Evolutionary conservation across 805 yeast genomes (phyloP).

Genomic region (Yarrowia keelungensis): DNA sequence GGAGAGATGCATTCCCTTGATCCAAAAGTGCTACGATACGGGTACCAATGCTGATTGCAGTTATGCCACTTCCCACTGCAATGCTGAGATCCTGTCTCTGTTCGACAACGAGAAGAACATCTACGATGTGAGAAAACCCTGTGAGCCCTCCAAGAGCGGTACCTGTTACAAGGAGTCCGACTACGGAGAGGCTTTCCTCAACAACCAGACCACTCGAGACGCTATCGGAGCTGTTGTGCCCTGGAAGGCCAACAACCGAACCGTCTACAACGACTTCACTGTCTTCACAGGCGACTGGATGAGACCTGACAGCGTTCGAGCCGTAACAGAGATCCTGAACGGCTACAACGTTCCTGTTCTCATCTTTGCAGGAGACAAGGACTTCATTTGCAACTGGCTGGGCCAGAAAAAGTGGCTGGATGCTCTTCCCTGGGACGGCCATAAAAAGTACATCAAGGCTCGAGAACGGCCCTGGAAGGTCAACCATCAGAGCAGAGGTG

Average conservation of each 20-base stretch:
- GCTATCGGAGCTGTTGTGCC: constrained; percentile 32
- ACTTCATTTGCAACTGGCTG: constrained; percentile 90
- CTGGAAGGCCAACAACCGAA: constrained; percentile 24
- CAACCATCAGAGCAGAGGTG: constrained; percentile 62
- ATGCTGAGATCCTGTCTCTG: constrained; percentile 8
- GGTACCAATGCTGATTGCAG: constrained; percentile 80
- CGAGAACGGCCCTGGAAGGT: constrained; percentile 53
- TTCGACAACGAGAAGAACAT: constrained; percentile 2
- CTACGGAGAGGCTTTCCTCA: constrained; percentile 12
- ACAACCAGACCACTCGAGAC: constrained; percentile 12
- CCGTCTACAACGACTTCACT: constrained; percentile 27
- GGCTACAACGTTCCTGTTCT: constrained; percentile 72
- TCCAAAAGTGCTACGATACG: constrained; percentile 74
- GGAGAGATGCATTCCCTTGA: constrained; percentile 54
- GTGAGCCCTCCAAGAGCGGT: constrained; percentile 14
- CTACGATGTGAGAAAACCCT: constrained; percentile 20
- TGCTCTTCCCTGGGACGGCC: constrained; percentile 68
- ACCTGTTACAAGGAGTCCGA: constrained; percentile 19
- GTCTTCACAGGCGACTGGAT: constrained; percentile 69
- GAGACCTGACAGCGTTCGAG: constrained; percentile 63
- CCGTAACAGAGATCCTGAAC: constrained; percentile 67
- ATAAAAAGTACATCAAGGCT: constrained; percentile 56
- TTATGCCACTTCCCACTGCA: constrained; percentile 83
- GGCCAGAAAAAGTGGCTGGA: constrained; percentile 88
- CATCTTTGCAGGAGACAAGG: constrained; percentile 94